Evolutionary conservation across 495 filamentous ascomycete species (phyloP).

Genomic region (Friedmanniomyces simplex): DNA sequence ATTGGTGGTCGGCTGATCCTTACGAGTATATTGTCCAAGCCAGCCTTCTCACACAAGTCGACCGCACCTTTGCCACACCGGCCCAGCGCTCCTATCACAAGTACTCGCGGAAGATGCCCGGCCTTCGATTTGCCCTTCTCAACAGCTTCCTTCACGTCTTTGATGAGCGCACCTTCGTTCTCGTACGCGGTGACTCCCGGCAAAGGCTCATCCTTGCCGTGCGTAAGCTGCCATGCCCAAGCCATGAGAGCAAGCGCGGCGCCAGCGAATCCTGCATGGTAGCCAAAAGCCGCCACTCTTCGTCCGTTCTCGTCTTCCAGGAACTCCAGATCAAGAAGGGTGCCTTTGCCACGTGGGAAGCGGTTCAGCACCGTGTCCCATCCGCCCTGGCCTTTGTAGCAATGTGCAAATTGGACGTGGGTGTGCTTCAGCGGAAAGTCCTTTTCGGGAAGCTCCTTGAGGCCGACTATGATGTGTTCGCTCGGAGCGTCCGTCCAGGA

Average conservation of each 20-base stretch:
- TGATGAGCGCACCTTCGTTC: conserved; percentile 62
- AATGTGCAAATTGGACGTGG: conserved; percentile 73
- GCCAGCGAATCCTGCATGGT: conserved; percentile 52
- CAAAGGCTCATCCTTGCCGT: conserved; percentile 52
- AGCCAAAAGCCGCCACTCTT: conserved; percentile 56
- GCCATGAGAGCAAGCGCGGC: conserved; percentile 72
- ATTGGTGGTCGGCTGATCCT: background rate
- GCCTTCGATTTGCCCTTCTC: conserved; percentile 46
- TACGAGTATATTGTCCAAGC: conserved; percentile 39
- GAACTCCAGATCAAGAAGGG: conserved; percentile 85
- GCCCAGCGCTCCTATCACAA: conserved; percentile 62
- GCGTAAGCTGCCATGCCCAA: conserved; percentile 79
- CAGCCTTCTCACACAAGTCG: conserved; percentile 63
- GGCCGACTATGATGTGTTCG: conserved; percentile 69
- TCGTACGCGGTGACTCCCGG: conserved; percentile 62
- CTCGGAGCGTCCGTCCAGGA: conserved; percentile 74
- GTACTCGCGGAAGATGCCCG: conserved; percentile 41
- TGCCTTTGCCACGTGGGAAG: conserved; percentile 73
- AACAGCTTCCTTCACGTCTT: conserved; percentile 60
- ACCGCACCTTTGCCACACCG: conserved; percentile 83
- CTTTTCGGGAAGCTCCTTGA: conserved; percentile 91
- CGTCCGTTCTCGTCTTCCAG: conserved; percentile 58
- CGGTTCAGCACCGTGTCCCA: conserved; percentile 75
- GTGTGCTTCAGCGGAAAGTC: conserved; percentile 72
- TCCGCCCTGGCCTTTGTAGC: conserved; percentile 76